Conservation (phyloP, 2,329 filamentous ascomycete species). For the Catunica adiposa region DNA sequence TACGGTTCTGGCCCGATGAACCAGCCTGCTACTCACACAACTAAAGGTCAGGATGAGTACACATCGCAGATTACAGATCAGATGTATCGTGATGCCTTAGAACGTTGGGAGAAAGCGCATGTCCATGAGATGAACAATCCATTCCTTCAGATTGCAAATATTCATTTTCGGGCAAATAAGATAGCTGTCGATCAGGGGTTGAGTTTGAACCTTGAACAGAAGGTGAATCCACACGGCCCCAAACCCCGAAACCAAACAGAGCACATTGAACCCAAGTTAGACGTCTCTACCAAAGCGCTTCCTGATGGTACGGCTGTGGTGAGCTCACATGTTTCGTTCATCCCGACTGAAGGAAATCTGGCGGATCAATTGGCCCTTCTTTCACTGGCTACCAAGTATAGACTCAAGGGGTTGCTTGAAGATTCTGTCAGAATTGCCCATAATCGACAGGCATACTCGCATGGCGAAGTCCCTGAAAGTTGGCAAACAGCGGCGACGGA, state of each 20-base stretch:
- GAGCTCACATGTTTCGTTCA: conserved; percentile 46
- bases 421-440: conserved; percentile 56
- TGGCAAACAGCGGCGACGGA: conserved; percentile 55
- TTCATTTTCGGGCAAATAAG: conserved; percentile 41
- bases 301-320: conserved; percentile 28
- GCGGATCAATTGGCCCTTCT: conserved; percentile 71
- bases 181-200: conserved; percentile 42
- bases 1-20: conserved; percentile 51
- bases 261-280: conserved; percentile 8
- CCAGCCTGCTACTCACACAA: conserved; percentile 35
- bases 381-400: conserved; percentile 68
- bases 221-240: conserved; percentile 31
- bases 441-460: conserved; percentile 59
- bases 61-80: conserved; percentile 48
- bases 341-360: conserved; percentile 59
- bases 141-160: conserved; percentile 50
- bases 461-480: conserved; percentile 61
- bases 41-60: conserved; percentile 37
- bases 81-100: conserved; percentile 50
- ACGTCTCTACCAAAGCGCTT: conserved; percentile 10
- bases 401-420: conserved; percentile 58
- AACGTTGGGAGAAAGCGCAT: conserved; percentile 39
- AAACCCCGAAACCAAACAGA: conserved; percentile 10
- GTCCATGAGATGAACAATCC: conserved; percentile 58
- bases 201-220: conserved; percentile 37